phyloP scores from a whole-genome alignment of 192 early-diverging fungal genomes.

The Mortierella hygrophila region DNA sequence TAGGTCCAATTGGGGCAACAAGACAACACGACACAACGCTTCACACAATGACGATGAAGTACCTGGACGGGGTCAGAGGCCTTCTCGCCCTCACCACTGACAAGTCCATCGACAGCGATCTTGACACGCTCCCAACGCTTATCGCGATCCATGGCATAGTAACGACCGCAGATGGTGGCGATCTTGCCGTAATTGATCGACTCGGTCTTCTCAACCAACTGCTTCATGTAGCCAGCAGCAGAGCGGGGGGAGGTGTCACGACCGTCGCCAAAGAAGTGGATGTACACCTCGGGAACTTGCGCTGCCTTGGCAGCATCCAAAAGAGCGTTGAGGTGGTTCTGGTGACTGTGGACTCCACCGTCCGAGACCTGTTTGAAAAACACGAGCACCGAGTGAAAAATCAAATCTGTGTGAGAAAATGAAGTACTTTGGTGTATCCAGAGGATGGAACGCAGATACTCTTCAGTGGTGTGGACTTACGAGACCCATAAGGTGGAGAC shows the following conservation, averaged over 20 bases:
- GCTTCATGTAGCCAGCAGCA: slow-evolving; percentile 81
- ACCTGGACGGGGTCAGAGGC: slow-evolving; percentile 70
- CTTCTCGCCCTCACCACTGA: slow-evolving; percentile 83
- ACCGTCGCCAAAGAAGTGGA: slow-evolving; percentile 99
- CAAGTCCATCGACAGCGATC: slow-evolving; percentile 93
- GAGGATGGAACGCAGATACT: not conserved
- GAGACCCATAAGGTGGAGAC: slow-evolving; percentile 91
- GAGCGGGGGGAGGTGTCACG: slow-evolving; percentile 96
- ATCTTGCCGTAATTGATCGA: slow-evolving; percentile 85
- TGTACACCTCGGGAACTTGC: slow-evolving; percentile 85
- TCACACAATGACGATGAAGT: not conserved
- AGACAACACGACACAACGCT: not conserved
- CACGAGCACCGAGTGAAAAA: not conserved
- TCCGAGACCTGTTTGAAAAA: slow-evolving; percentile 76
- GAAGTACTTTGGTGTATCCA: not conserved
- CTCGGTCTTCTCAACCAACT: slow-evolving; percentile 74
- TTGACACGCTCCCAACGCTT: slow-evolving; percentile 99
- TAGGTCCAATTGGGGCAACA: not conserved
- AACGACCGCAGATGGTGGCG: slow-evolving; percentile 95
- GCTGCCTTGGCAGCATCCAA: slow-evolving; percentile 88
- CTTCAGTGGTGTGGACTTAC: not conserved
- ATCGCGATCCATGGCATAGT: slow-evolving; percentile 99
- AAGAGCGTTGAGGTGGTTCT: slow-evolving; percentile 89
- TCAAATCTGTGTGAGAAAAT: not conserved
- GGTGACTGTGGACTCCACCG: slow-evolving; percentile 98